Evolutionary conservation across 2,329 filamentous ascomycete species (phyloP), one percentile per base, ranked within the genome.

Genomic region (Sporothrix euskadiensis): DNA sequence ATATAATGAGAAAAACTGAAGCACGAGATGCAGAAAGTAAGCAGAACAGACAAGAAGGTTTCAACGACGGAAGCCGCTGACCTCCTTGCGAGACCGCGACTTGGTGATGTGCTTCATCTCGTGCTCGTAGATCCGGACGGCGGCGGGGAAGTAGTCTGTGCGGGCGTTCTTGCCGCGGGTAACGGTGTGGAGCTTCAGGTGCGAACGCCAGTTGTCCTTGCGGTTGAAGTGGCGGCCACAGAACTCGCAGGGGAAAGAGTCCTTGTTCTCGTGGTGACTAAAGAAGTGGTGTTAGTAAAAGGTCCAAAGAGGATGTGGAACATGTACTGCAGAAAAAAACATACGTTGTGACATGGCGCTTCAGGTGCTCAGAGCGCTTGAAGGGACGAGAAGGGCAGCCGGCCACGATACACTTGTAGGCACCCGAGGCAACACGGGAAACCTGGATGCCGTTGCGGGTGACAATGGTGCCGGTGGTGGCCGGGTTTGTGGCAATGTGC

Each of bases 311-410:
- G 52, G 22, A 26, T 59, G 26, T 4, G 35, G 19, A 52, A 14
- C 10, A 44, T 4, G 22, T 56, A 9, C 26, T 30, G 8, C 12
- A 39, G 19, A 44, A 26, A 35, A 35, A 47, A 39, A 83, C 85
- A 81, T 77, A 88, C 86, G 85, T 85, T 71, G 83, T 82, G 70
- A 84, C 82, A 77, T 89, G 87, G 39, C 87, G 83, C 80, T 88
- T 88, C 22, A 88, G 79, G 75, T 89, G 87, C 78, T 89, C 87
- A 32, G 84, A 85, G 72, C 87, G 82, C 76, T 85, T 84, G 74
- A 86, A 88, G 0, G 83, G 83, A 76, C 84, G 85, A 76, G 82
- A 79, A 5, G 74, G 78, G 78, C 86, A 88, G 39, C 82, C 82
- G 7, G 81, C 81, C 44, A 84, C 83, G 19, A 83, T 80, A 75